phyloP scores from a whole-genome alignment of 306 rosid species.

The Pterocarpus santalinus region DNA sequence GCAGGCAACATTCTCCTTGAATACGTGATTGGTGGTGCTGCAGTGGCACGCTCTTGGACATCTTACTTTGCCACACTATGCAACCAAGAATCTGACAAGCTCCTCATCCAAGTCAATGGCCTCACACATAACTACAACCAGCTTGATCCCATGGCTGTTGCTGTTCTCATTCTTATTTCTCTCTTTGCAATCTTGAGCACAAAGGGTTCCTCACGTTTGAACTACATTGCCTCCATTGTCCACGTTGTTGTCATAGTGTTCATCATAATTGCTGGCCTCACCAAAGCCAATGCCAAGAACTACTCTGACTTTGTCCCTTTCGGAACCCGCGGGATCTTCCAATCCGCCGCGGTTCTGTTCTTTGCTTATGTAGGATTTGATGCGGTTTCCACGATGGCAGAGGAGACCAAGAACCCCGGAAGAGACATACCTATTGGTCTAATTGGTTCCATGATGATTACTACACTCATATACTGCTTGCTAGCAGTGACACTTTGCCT shows the following conservation, averaged over 20 bases:
- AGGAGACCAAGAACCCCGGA: slow-evolving; percentile 78
- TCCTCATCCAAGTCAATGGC: slow-evolving; percentile 55
- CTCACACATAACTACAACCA: slow-evolving; percentile 41
- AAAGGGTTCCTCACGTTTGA: slow-evolving; percentile 75
- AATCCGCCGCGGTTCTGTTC: slow-evolving; percentile 68
- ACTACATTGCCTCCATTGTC: slow-evolving; percentile 69
- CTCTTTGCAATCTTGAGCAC: slow-evolving; percentile 62
- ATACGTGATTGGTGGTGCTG: slow-evolving; percentile 70
- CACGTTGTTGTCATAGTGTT: slow-evolving; percentile 63
- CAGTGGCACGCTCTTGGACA: slow-evolving; percentile 88
- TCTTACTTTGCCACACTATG: slow-evolving; percentile 87
- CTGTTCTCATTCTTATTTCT: slow-evolving; percentile 44
- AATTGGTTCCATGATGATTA: slow-evolving; percentile 65
- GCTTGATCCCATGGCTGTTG: slow-evolving; percentile 70
- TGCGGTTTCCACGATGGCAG: slow-evolving; percentile 74
- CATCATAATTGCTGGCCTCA: slow-evolving; percentile 72
- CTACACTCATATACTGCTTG: slow-evolving; percentile 54
- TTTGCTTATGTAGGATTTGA: slow-evolving; percentile 83
- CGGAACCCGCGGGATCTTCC: slow-evolving; percentile 62
- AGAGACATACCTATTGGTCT: slow-evolving; percentile 81
- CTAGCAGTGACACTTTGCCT: slow-evolving; percentile 68
- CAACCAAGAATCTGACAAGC: slow-evolving; percentile 64
- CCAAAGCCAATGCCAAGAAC: slow-evolving; percentile 61
- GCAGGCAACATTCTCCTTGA: slow-evolving; percentile 88
- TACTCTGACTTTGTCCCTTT: slow-evolving; percentile 52